Conservation (phyloP, 1,284 basidiomycete genomes). For the Ustilago shanxiensis region DNA sequence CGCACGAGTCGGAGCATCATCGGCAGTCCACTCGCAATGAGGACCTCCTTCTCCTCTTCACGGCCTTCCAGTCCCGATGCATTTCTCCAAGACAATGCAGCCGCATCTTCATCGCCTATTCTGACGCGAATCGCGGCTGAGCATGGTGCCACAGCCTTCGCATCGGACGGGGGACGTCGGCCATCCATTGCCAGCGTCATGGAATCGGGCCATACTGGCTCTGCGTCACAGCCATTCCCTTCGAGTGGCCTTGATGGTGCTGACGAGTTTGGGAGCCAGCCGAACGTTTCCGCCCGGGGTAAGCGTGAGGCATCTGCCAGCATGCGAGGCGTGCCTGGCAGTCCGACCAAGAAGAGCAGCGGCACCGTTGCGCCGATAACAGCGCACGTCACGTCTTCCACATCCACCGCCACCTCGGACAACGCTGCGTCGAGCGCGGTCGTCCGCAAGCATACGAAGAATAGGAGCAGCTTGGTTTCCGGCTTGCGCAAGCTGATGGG, state of each 20-base stretch:
- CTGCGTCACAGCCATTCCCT: slow-evolving; percentile 1
- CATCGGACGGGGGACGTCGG: neutral
- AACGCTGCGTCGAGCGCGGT: neutral
- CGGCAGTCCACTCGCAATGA: slow-evolving; percentile 23
- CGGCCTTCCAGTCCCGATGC: slow-evolving; percentile 18
- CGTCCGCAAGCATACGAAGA: slow-evolving; percentile 39
- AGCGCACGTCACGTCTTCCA: neutral
- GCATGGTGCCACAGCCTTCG: neutral
- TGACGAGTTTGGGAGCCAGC: neutral
- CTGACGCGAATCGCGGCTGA: slow-evolving; percentile 4
- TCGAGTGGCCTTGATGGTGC: neutral
- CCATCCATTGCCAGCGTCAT: slow-evolving; percentile 20
- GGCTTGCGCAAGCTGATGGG: slow-evolving; percentile 48
- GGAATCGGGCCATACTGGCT: slow-evolving; percentile 7
- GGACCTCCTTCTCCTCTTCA: slow-evolving; percentile 7
- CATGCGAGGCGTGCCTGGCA: slow-evolving; percentile 31
- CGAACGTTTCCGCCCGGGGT: neutral
- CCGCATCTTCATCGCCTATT: neutral
- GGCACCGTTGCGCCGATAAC: neutral
- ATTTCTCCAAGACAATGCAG: neutral
- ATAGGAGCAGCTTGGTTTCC: slow-evolving; percentile 43
- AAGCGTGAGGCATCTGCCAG: slow-evolving; percentile 23
- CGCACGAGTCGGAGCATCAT: slow-evolving; percentile 14
- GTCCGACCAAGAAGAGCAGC: slow-evolving; percentile 14
- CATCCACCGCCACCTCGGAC: neutral